phyloP scores from a whole-genome alignment of 768 basidiomycete genomes.

The Serendipita indica region DNA sequence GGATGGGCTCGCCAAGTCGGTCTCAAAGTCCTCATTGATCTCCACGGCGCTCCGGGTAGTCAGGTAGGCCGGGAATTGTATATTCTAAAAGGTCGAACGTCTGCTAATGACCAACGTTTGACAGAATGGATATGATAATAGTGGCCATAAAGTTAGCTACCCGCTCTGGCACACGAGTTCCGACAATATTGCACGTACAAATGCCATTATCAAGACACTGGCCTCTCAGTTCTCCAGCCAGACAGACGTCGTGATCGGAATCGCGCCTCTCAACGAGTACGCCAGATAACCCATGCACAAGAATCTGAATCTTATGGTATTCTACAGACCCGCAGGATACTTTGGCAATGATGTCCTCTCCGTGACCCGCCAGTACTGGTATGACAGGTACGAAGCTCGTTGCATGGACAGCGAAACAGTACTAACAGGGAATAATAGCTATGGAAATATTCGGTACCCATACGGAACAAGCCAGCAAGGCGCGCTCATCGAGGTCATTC shows the following conservation, averaged over 20 bases:
- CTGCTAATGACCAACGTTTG: not conserved
- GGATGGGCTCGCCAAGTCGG: conserved; percentile 53
- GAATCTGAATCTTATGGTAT: no score
- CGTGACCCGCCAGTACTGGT: conserved; percentile 47
- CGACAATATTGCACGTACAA: conserved; percentile 51
- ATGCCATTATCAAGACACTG: conserved; percentile 40
- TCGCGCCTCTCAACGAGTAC: conserved; percentile 71
- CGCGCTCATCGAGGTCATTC: conserved; percentile 50
- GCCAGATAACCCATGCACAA: conserved; percentile 17
- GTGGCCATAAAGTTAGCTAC: conserved; percentile 38
- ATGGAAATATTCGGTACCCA: conserved; percentile 25
- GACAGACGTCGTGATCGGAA: conserved; percentile 41
- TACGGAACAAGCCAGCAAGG: conserved; percentile 30
- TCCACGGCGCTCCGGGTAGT: conserved; percentile 64
- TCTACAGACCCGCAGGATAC: conserved; percentile 58
- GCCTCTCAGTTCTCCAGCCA: conserved; percentile 43
- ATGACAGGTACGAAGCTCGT: not conserved
- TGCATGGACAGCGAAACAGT: not conserved
- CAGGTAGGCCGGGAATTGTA: no score
- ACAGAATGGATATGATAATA: conserved; percentile 57
- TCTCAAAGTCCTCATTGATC: conserved; percentile 70
- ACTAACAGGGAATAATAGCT: not conserved
- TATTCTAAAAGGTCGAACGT: no score
- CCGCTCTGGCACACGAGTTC: conserved; percentile 59
- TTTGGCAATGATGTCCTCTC: conserved; percentile 35